Evolutionary conservation across 2,329 filamentous ascomycete species (phyloP), one percentile per base, ranked within the genome.

Genomic region (Aspergillus clavatus): DNA sequence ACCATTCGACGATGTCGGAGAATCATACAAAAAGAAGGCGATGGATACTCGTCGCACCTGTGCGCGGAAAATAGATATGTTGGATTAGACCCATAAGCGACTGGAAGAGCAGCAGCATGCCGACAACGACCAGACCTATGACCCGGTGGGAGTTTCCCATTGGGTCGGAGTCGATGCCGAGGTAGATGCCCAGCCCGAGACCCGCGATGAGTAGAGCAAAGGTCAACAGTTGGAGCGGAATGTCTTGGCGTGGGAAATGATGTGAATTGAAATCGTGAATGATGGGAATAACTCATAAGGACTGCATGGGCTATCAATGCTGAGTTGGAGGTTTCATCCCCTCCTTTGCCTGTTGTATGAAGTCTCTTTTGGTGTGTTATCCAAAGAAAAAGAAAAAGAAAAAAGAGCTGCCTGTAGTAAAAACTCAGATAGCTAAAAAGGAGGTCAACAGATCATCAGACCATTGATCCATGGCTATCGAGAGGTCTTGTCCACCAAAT

Each of bases 101-200:
- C 50, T 79, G 76, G 52, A 83, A 76, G 8, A 82, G 66, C 2
- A 86, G 69, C 1, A 86, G 58, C 5, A 68, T 51, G 1, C 63
- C 61, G 29, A 81, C 63, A 3, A 78, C 67, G 10, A 79, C 57
- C 5, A 78, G 70, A n/a, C 78, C 78, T 40, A 81, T 77, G 51
- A 79, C 69, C 1, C 73, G 67, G 50, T 81, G 78, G 36, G 73
- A 63, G 35, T 64, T 57, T 38, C 63, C 46, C 7, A 75, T 46
- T 45, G 71, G 43, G 10, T 55, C 51, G 18, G 71, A 51, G 11
- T 70, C 58, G 1, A 56, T 63, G 2, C 72, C 76, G 11, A 81
- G 58, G 22, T 71, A 72, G 33, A 80, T 61, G 4, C 79, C 79
- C 0, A 80, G 54, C 2, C 72, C 76, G 37, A 77, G 69, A 0